Base-by-base conservation (phyloP, 257 asterid species). In the Solanum dulcamara region DNA sequence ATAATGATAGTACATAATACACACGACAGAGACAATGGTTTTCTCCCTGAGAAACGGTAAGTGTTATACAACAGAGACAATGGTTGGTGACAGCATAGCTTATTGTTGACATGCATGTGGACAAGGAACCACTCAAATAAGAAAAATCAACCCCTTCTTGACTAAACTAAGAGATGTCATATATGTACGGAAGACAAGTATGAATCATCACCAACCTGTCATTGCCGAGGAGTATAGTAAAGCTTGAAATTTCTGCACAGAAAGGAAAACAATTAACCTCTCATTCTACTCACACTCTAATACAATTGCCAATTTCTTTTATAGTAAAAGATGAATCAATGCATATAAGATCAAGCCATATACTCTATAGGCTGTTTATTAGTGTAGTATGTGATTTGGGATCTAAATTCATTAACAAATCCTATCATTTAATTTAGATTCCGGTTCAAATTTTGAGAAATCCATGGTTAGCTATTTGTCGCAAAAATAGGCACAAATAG, bases 201-300 rank as follows among this genome's bases (percentile, higher is more conserved):
- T 26, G 62, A 84, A n/a, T 46, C 32, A 48, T 32, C 37, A 24
- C 81, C 60, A 83, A 95, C 98, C 97, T 91, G 97, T 87, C 94
- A 93, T 86, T 87, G 96, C 96, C 44, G 93, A 90, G 42, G 93
- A 90, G 50, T 80, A 80, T 15, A 92, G 68, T 86, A 88, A 86
- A 71, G 92, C 93, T 86, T 90, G 88, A 83, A 89, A 86, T 91
- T 90, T 96, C 98, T 96, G 96, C 92, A 92, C 11, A 85, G 60
- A 81, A 44, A 84, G 75, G 57, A 40, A 30, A 38, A 32, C 13
- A 50, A 71, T 79, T 75, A 46, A 46, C 9, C 50, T 66, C 60
- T 37, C 33, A 83, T 67, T 46, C 14, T 22, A 60, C 32, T 26
- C 42, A 3, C 5, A 50, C 86, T 62, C 80, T 46, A 48, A 26